Base-by-base conservation (phyloP, 331 rosid genomes). In the Phaseolus coccineus region DNA sequence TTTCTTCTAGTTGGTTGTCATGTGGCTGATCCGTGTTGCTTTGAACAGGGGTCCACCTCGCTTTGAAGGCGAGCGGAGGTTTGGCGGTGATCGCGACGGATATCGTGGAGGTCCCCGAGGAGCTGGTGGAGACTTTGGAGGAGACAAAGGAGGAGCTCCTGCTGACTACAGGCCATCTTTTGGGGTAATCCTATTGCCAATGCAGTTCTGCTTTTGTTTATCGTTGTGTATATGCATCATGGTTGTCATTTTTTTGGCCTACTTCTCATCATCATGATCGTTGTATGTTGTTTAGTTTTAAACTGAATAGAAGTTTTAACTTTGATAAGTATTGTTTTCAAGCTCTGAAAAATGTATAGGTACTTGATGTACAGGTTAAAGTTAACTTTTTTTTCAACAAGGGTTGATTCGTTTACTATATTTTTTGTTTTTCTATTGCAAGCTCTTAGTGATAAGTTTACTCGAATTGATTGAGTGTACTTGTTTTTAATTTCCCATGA, bases 91-190 rank as follows among this genome's bases (percentile, higher is more conserved):
- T 81, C 87, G 97, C 8, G 98, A 93, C 78, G 94, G 97, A 6
- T 93, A 93, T 80, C 98, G 97, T 50, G 93, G 97, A 22, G 97
- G 94, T 75, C 94, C 96, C 16, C 91, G 98, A 0, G 97, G 85
- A 8, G 87, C 96, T 31, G 94, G 84, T 25, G 96, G 94, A 53
- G 98, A 88, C 44, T 87, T 82, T 69, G 85, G 85, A 74, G 95
- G 92, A 19, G 98, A 93, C 30, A 93, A 93, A 84, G 91, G 91
- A 61, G 98, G 98, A 69, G 98, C 97, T 13, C 98, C 98, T 51
- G 97, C 97, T 57, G 98, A 94, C 22, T 94, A 90, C 90, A 87
- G 90, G 70, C 98, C 98, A 19, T 85, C 96, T 16, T 94, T 90
- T 0, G 96, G 97, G 88, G 98, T 94, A 87, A 78, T 13, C 51